A percentile compares a stretch with the other conserved stretches of the same genome.
Conservation (phyloP, 345 rosid genomes). For the Camelina neglecta region DNA sequence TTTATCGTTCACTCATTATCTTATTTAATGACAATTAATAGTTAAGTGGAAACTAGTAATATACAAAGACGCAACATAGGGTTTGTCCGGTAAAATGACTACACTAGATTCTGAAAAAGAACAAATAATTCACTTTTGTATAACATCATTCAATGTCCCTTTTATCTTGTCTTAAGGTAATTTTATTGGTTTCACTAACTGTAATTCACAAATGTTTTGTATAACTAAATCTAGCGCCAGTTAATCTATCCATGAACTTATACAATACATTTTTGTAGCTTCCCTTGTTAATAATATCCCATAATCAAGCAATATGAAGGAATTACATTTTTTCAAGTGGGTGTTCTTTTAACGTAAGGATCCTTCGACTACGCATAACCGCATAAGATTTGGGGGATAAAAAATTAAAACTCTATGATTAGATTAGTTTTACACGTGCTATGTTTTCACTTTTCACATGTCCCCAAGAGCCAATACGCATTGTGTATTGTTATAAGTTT, state of each 20-base stretch:
- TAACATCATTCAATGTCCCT: no score
- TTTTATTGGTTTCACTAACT: no score
- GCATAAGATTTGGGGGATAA: background rate
- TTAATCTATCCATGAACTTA: background rate
- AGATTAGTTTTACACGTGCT: background rate
- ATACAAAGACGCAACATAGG: no score
- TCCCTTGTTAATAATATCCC: background rate
- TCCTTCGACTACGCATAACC: background rate
- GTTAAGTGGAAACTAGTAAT: no score
- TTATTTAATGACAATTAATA: no score
- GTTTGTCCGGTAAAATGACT: no score
- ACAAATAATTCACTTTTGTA: no score
- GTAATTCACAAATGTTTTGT: background rate
- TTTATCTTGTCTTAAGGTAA: no score
- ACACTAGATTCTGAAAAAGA: no score
- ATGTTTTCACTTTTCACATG: background rate
- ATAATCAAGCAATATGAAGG: background rate
- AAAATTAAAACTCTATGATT: no score
- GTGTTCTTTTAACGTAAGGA: background rate
- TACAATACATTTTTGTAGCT: background rate
- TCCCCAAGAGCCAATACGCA: background rate
- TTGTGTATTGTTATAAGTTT: background rate
- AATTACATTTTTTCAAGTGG: background rate
- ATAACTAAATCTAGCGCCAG: background rate
- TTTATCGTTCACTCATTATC: no score